These are phyloP conservation scores for Camelina laxa DNA, from an alignment of 345 rosid genomes.

Conservation along the genomic window DNA sequence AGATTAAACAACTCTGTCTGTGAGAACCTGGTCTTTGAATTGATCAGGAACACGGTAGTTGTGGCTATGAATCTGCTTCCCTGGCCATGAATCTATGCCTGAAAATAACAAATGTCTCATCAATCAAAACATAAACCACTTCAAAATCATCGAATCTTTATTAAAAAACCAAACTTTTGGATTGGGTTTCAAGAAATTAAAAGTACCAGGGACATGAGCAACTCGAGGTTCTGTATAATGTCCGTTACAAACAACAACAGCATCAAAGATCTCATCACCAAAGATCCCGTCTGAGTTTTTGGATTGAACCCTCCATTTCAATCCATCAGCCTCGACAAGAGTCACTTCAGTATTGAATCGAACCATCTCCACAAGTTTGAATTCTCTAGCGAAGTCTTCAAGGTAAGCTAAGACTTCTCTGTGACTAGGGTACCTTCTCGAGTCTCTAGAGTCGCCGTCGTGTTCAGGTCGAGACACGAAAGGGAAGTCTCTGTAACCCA, in stretches of 20 bases:
- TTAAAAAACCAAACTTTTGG: neutral
- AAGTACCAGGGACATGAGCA: conserved; percentile 68
- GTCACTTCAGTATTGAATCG: conserved; percentile 67
- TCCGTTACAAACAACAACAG: conserved; percentile 74
- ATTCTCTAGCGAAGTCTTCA: conserved; percentile 66
- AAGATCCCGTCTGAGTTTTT: conserved; percentile 22
- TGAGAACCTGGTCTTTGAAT: conserved; percentile 55
- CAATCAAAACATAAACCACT: conserved; percentile 7
- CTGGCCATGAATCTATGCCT: conserved; percentile 87
- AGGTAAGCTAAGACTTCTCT: conserved; percentile 70
- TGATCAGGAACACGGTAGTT: conserved; percentile 69
- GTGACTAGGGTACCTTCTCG: conserved; percentile 79
- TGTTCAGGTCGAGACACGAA: conserved; percentile 49
- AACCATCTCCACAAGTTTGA: conserved; percentile 65
- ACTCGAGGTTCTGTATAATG: conserved; percentile 72
- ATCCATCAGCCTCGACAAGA: conserved; percentile 13
- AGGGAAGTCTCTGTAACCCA: conserved; percentile 85
- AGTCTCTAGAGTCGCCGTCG: conserved; percentile 49
- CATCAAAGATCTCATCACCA: conserved; percentile 61
- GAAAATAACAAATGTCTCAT: conserved; percentile 7
- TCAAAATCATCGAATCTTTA: conserved; percentile 10
- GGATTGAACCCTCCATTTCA: conserved; percentile 64
- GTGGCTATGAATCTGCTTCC: conserved; percentile 91
- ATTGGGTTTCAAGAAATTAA: neutral
- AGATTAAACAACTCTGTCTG: neutral